phyloP scores from a whole-genome alignment of 331 rosid species.

The Spiraea crenata region DNA sequence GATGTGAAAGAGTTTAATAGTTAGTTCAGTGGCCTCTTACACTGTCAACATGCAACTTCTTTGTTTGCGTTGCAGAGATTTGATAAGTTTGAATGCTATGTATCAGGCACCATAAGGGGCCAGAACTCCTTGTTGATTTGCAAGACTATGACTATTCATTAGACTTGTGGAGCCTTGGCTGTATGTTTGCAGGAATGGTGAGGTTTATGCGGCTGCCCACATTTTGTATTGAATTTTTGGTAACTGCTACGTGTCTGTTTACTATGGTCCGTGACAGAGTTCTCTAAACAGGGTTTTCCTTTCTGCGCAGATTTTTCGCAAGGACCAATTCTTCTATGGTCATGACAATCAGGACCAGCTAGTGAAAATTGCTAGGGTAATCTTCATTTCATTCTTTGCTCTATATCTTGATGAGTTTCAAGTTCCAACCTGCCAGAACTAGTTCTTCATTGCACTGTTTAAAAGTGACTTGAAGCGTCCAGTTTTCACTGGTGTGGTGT shows the following conservation, averaged over 20 bases:
- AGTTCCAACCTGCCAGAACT: neutral
- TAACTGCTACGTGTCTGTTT: neutral
- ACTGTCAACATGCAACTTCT: neutral
- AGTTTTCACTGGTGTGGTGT: neutral
- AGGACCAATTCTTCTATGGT: constrained; percentile 51
- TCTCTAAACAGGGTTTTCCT: constrained; percentile 1
- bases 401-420: neutral
- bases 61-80: constrained; percentile 7
- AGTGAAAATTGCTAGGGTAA: constrained; percentile 44
- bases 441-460: neutral
- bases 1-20: neutral
- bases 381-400: neutral
- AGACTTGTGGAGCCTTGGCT: constrained; percentile 52
- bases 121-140: constrained; percentile 50
- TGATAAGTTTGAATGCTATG: constrained; percentile 13
- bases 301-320: constrained; percentile 39
- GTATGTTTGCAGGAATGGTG: constrained; percentile 58
- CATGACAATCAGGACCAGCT: constrained; percentile 50
- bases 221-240: neutral
- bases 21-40: neutral
- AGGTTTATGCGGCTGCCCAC: constrained; percentile 1
- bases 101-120: constrained; percentile 46
- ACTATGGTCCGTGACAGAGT: neutral
- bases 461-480: neutral
- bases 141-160: constrained; percentile 48